Evolutionary conservation across 2,329 filamentous ascomycete genomes (phyloP), one percentile per base, ranked within the genome.

Genomic region (Nothophaeocryptopus gaeumannii): DNA sequence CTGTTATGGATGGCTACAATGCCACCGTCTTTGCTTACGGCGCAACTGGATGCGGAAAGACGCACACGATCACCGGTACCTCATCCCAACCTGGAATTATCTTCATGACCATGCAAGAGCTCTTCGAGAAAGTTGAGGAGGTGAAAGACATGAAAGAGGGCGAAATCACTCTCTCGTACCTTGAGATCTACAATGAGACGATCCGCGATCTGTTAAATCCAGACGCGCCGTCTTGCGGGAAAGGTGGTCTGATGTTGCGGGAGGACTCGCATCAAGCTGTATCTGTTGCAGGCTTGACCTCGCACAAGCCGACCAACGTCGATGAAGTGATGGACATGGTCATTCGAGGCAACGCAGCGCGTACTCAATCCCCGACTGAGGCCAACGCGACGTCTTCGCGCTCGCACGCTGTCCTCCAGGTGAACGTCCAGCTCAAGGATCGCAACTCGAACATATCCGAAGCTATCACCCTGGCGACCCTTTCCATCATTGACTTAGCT

Each of bases 291-390:
- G 93, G 92, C 0, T 77, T 99, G 38, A 93, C 90, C 2, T 96
- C 90, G 63, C 90, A 96, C 67, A 87, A 88, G 58, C 93, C 93
- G 2, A 85, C 86, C 61, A 89, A 92, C 66, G 93, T 97, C 11
- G 83, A 95, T 66, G 86, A 99, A 71, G 93, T 99, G 63, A 99
- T 99, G 93, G 92, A 99, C 65, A 96, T 99, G 81, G 96, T 99
- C 66, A 86, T 99, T 47, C 83, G 85, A 67, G 93, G 93, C 56
- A 99, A 99, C 70, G 88, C 95, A 61, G 89, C 86, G 70, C 85
- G 93, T 38, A 99, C 93, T 3, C 93, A 97, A 69, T 97, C 93
- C 0, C 92, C 93, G 1, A 99, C 93, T 7, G 91, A 92, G 72
- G 93, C 93, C 61, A 99, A 99, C 67, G 92, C 93, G 13, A 96